Percentiles rank a stretch among this genome's conserved stretches.
phyloP scores from a whole-genome alignment of 768 basidiomycete species.

The Mycena indigotica region DNA sequence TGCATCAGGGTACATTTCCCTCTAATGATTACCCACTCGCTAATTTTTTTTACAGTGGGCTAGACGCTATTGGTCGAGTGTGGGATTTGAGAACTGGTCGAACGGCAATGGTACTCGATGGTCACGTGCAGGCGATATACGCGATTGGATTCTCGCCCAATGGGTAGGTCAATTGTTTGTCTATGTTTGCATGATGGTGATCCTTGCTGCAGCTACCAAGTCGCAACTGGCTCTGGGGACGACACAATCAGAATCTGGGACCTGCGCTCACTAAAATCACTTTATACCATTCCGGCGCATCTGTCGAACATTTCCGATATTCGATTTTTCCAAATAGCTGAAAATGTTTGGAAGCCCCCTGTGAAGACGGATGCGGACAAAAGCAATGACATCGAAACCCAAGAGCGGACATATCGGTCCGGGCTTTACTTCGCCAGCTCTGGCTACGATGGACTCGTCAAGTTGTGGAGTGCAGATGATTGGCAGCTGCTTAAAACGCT shows the following conservation, averaged over 20 bases:
- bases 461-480: slow-evolving; percentile 97
- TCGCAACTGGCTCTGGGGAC: slow-evolving; percentile 95
- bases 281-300: slow-evolving; percentile 97
- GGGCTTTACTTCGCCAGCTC: slow-evolving; percentile 92
- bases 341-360: slow-evolving; percentile 47
- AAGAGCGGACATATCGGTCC: slow-evolving; percentile 80
- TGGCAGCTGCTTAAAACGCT: slow-evolving; percentile 91
- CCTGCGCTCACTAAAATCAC: slow-evolving; percentile 87
- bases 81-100: slow-evolving; percentile 96
- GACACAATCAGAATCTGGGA: slow-evolving; percentile 99
- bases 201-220: slow-evolving; percentile 73
- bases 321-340: slow-evolving; percentile 83
- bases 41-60: slow-evolving; percentile 56
- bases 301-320: slow-evolving; percentile 93
- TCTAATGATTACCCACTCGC: neutral
- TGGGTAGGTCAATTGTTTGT: slow-evolving; percentile 60
- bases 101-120: slow-evolving; percentile 97
- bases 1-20: slow-evolving; percentile 78
- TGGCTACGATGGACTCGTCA: slow-evolving; percentile 94
- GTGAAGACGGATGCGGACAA: slow-evolving; percentile 42
- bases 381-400: slow-evolving; percentile 44
- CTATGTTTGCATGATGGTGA: slow-evolving; percentile 6
- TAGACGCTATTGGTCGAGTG: slow-evolving; percentile 95
- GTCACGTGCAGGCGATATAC: slow-evolving; percentile 92
- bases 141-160: slow-evolving; percentile 93